phyloP scores from a whole-genome alignment of 768 basidiomycete genomes.

The Leccinum barrowsii region DNA sequence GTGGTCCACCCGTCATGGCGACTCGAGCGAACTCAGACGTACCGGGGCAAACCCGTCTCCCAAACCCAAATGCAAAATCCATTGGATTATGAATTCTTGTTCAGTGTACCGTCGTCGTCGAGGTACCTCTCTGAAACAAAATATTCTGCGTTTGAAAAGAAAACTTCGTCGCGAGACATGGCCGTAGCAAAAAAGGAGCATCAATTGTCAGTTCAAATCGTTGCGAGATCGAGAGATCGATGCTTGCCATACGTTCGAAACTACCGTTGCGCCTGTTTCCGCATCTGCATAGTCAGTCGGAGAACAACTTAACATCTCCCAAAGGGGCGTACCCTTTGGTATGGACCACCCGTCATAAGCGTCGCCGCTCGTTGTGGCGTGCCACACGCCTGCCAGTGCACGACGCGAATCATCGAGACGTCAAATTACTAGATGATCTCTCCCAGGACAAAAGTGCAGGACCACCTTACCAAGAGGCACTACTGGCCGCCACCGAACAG shows the following conservation, averaged over 20 bases:
- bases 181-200: background rate
- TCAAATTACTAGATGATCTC: background rate
- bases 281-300: too few species aligned
- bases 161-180: constrained; percentile 8
- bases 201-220: background rate
- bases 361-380: constrained; percentile 19
- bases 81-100: background rate
- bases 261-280: constrained; percentile 6
- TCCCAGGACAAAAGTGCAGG: background rate
- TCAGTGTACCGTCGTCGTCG: constrained; percentile 6
- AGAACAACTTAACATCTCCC: background rate
- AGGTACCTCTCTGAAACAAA: constrained; percentile 14
- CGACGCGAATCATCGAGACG: background rate
- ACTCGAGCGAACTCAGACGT: background rate
- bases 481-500: background rate
- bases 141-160: constrained; percentile 9
- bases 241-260: constrained; percentile 13
- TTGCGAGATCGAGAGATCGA: background rate
- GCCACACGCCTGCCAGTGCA: constrained; percentile 16
- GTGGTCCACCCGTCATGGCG: background rate
- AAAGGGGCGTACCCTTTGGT: constrained; percentile 27
- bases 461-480: background rate
- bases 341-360: constrained; percentile 26
- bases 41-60: constrained; percentile 9
- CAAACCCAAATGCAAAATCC: constrained; percentile 15